Evolutionary conservation across 2,329 filamentous ascomycete genomes (phyloP), one percentile per base, ranked within the genome.

Genomic region (Exophiala viscosa): DNA sequence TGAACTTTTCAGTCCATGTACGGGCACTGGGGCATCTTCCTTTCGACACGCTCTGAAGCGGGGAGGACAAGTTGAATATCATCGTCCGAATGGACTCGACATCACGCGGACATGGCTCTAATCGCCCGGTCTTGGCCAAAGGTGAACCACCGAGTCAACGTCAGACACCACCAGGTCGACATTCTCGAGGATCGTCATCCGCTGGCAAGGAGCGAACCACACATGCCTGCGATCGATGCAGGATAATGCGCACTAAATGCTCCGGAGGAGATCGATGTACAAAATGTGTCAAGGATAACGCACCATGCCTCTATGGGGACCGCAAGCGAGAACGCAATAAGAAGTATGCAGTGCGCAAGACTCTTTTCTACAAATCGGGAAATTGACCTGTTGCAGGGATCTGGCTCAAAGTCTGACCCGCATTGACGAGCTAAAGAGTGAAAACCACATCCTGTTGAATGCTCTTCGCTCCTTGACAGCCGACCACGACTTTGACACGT

Each of bases 251-350:
- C 15, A 57, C 59, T 18, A 61, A 60, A 38, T 61, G 59, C 39
- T 55, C 59, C 10, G 57, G 57, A 6, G 59, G 57, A 10, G 48
- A 50, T 0, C 54, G 52, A 13, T 61, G 59, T 46, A 28, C 39
- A n/a, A 61, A 61, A 50, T 61, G 59, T 38, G 44, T 42, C 48
- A 59, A 58, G 38, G 59, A 61, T 40, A 40, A 55, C 23, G 54
- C 57, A 3, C 8, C 8, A 14, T 61, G 59, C 35, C 28, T 35
- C 5, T 61, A 60, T 31, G 54, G 59, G 9, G 59, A 61, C 38
- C 57, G 59, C 20, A 61, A 61, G 39, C 39, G 59, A 33, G 59
- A 61, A 31, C 57, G 57, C 10, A 60, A 60, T 45, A 58, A 54
- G 43, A 61, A 61, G 59, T 61, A 50, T 45, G 47, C 17, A n/a